Conservation (phyloP, 306 rosid genomes). For the Rosa chinensis region DNA sequence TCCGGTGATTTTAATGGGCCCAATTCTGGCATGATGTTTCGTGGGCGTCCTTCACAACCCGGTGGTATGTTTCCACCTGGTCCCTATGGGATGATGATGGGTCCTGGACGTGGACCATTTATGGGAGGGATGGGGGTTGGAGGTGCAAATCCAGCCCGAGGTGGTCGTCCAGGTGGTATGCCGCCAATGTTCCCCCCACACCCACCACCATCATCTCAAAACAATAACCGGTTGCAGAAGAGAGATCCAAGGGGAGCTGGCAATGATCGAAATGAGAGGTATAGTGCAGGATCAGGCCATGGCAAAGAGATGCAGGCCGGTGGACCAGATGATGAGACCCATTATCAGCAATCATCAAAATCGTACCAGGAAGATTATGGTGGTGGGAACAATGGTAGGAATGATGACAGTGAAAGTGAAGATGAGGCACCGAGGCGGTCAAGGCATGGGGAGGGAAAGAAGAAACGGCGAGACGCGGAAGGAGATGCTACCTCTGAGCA, state of each 20-base stretch:
- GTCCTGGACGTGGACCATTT: constrained; percentile 82
- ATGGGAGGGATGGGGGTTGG: constrained; percentile 93
- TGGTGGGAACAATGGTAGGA: constrained; percentile 45
- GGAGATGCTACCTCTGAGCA: constrained; percentile 55
- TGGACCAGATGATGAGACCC: constrained; percentile 68
- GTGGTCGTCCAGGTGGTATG: constrained; percentile 72
- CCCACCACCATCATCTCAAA: constrained; percentile 57
- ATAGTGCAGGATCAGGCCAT: constrained; percentile 60
- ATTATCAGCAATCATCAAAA: constrained; percentile 62
- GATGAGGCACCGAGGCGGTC: constrained; percentile 98
- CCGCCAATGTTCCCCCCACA: constrained; percentile 84
- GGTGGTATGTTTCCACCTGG: constrained; percentile 83
- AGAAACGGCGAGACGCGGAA: constrained; percentile 73
- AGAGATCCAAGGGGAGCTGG: constrained; percentile 69
- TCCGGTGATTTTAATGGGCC: constrained; percentile 81
- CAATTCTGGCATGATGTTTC: constrained; percentile 88
- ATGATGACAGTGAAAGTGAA: constrained; percentile 91
- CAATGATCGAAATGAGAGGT: constrained; percentile 69
- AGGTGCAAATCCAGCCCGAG: constrained; percentile 72
- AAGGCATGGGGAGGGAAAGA: constrained; percentile 92
- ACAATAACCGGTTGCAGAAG: constrained; percentile 47
- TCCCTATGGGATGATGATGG: constrained; percentile 98
- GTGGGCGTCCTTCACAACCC: constrained; percentile 85
- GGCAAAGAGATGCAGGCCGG: constrained; percentile 60
- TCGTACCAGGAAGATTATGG: constrained; percentile 56